These are phyloP conservation scores for Cladophialophora yegresii DNA, from an alignment of 2,329 filamentous ascomycete species.

Conservation along the genomic window DNA sequence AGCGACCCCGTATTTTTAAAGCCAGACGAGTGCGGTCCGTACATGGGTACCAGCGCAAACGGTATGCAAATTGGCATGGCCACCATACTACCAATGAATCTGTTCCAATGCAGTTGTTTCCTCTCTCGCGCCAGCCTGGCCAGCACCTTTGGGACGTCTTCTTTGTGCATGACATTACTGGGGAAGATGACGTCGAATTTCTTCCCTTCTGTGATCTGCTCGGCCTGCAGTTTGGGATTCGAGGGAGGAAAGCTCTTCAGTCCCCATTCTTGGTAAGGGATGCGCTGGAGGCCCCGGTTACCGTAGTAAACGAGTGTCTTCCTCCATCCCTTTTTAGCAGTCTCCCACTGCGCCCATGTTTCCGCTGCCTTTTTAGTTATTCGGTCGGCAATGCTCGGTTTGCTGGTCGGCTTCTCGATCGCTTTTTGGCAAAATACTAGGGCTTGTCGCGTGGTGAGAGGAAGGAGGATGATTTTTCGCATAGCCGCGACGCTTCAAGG, in stretches of 20 bases:
- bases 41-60: slow-evolving; percentile 83
- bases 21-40: slow-evolving; percentile 45
- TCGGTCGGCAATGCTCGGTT: slow-evolving; percentile 66
- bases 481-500: slow-evolving; percentile 55
- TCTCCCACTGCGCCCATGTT: slow-evolving; percentile 86
- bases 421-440: slow-evolving; percentile 88
- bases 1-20: slow-evolving; percentile 22
- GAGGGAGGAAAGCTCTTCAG: slow-evolving; percentile 90
- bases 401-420: slow-evolving; percentile 57
- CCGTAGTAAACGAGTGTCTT: slow-evolving; percentile 82
- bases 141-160: slow-evolving; percentile 67
- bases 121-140: slow-evolving; percentile 74
- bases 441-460: slow-evolving; percentile 85
- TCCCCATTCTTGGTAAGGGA: slow-evolving; percentile 97
- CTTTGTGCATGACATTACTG: slow-evolving; percentile 64
- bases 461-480: slow-evolving; percentile 83
- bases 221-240: slow-evolving; percentile 64
- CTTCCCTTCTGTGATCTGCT: slow-evolving; percentile 63
- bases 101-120: slow-evolving; percentile 72
- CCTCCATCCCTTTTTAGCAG: slow-evolving; percentile 82
- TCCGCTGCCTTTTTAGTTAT: slow-evolving; percentile 69
- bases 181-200: slow-evolving; percentile 78
- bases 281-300: slow-evolving; percentile 79
- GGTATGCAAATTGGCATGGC: slow-evolving; percentile 83
- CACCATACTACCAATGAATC: slow-evolving; percentile 76